Conservation (phyloP, 176 grass and related monocot species). For the Cenchrus americanus region DNA sequence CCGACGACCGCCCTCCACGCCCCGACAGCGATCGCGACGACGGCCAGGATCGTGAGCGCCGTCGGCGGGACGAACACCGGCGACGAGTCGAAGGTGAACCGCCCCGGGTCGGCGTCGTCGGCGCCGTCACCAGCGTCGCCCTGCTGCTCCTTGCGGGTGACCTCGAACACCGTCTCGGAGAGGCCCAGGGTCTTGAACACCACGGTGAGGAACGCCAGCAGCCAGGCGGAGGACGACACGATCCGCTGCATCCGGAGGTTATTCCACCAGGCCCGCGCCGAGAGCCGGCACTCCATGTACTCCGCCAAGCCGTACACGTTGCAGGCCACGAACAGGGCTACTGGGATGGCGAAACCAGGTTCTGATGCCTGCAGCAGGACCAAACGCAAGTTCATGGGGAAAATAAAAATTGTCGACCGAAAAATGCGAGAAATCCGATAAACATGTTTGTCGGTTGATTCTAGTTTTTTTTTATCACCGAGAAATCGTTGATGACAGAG, state of each 20-base stretch:
- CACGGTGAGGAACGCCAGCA: slow-evolving; percentile 46
- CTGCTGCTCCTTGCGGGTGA: slow-evolving; percentile 43
- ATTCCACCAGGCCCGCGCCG: slow-evolving; percentile 59
- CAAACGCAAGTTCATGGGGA: not conserved
- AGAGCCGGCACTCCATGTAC: slow-evolving; percentile 40
- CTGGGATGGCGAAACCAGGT: slow-evolving; percentile 16
- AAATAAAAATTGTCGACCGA: too few relatives aligned
- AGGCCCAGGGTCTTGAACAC: slow-evolving; percentile 50
- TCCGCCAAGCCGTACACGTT: slow-evolving; percentile 38
- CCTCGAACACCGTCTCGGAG: slow-evolving; percentile 51
- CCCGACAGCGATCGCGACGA: slow-evolving; percentile 1
- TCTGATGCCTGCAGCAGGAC: slow-evolving; percentile 37
- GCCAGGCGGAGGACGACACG: slow-evolving; percentile 26
- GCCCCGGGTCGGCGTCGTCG: not conserved
- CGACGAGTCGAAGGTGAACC: too few relatives aligned
- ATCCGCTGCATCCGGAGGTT: slow-evolving; percentile 56
- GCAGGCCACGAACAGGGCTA: slow-evolving; percentile 30
- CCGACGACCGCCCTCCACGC: not conserved
- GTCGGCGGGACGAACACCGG: slow-evolving; percentile 34
- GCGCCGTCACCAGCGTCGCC: not conserved
- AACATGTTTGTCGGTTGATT: too few relatives aligned
- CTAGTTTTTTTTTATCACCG: too few relatives aligned
- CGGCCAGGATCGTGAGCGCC: slow-evolving; percentile 28
- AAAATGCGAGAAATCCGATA: too few relatives aligned
- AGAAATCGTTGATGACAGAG: too few relatives aligned